Conservation (phyloP, 2,329 filamentous ascomycete genomes). For the Exophiala viscosa region DNA sequence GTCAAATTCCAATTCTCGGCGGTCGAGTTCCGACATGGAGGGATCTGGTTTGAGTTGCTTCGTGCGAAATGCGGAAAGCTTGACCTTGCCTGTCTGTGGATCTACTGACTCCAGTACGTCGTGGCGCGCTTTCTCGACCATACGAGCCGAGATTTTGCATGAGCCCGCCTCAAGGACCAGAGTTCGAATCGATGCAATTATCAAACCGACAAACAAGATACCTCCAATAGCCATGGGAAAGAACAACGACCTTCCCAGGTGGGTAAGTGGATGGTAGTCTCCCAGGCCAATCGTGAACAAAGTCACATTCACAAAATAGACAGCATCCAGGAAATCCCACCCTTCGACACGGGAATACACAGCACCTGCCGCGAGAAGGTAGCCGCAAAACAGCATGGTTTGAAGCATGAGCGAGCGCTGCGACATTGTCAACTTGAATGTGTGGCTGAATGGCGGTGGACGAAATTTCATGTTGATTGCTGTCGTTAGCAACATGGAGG, state of each 20-base stretch:
- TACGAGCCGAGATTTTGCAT: slow-evolving; percentile 31
- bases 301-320: slow-evolving; percentile 37
- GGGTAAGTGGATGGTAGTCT: slow-evolving; percentile 33
- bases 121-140: slow-evolving; percentile 31
- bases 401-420: slow-evolving; percentile 50
- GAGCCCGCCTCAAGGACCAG: slow-evolving; percentile 34
- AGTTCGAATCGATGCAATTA: slow-evolving; percentile 35
- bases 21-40: slow-evolving; percentile 1
- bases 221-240: slow-evolving; percentile 38
- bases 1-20: slow-evolving; percentile 33
- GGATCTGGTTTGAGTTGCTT: slow-evolving; percentile 35
- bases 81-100: slow-evolving; percentile 27
- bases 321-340: slow-evolving; percentile 35
- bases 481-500: slow-evolving; percentile 57
- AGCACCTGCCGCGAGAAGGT: slow-evolving; percentile 35
- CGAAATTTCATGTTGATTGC: slow-evolving; percentile 56
- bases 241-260: slow-evolving; percentile 34
- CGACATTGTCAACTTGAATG: slow-evolving; percentile 50
- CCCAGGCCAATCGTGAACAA: slow-evolving; percentile 37
- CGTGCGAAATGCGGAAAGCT: slow-evolving; percentile 16
- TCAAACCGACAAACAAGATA: slow-evolving; percentile 35
- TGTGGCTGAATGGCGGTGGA: neutral
- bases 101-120: slow-evolving; percentile 26
- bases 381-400: slow-evolving; percentile 37
- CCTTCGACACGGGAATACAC: slow-evolving; percentile 36